Base-by-base conservation (phyloP, 2,329 filamentous ascomycete species). In the Penicillium psychrosexuale region DNA sequence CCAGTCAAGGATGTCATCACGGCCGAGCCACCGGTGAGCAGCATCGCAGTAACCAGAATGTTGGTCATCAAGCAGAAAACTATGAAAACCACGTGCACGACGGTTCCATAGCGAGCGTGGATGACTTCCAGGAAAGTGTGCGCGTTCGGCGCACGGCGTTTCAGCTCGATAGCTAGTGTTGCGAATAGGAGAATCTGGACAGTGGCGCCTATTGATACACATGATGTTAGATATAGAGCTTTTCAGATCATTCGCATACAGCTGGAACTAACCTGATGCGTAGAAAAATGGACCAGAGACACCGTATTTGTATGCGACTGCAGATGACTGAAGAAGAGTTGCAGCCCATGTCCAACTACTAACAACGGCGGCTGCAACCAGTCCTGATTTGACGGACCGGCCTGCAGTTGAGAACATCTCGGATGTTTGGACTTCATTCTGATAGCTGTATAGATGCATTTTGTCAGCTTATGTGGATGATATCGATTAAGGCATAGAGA, bases 261-360 rank as follows among this genome's bases (percentile, higher is more conserved):
- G 15, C 15, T 9, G 11, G 43, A 82, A 81, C 9, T 77, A 76
- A 13, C 84, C 85, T 0, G 82, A 80, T 37, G 89, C 89, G 67
- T 84, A 84, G 77, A 78, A 86, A 70, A 88, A 87, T 1, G 85
- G 84, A 1, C 85, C 85, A 2, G 82, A 84, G 44, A 87, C 82
- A 47, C 85, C 84, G 68, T 93, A 93, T 59, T 84, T 80, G 72
- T 96, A 96, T 58, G 89, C 90, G 17, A 96, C 88, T n/a, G 86
- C 84, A 0, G 89, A 87, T 1, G 84, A 89, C 68, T 94, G 90
- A 2, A 94, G 79, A 1, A 93, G 78, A 0, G 90, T 94, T 22
- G 90, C 91, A 0, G 90, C 91, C 91, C 91, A 96, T 0, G 91
- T 96, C 91, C 92, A 96, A 5, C 88, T 91, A 15, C 88, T 92